phyloP scores from a whole-genome alignment of 495 filamentous ascomycete species.

The Darksidea phi region DNA sequence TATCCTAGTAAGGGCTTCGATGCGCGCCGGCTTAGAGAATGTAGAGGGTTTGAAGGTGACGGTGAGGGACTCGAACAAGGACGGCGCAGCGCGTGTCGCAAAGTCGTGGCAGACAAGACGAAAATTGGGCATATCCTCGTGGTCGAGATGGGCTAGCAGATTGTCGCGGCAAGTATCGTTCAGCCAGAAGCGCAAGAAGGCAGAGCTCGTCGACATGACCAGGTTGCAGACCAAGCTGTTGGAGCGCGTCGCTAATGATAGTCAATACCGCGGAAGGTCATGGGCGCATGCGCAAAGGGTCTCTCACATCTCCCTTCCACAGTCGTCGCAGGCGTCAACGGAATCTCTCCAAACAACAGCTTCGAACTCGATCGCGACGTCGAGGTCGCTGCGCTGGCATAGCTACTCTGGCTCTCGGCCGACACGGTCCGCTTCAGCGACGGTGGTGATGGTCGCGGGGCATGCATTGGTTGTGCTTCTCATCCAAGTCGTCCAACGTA shows the following conservation, averaged over 20 bases:
- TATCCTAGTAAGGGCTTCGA: conserved; percentile 68
- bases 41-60: conserved; percentile 67
- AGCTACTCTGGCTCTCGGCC: conserved; percentile 35
- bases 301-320: conserved; percentile 34
- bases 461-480: conserved; percentile 23
- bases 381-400: conserved; percentile 28
- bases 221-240: conserved; percentile 45
- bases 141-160: conserved; percentile 45
- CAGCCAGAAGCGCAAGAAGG: conserved; percentile 54
- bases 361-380: conserved; percentile 33
- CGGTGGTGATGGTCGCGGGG: conserved; percentile 26
- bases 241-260: conserved; percentile 26
- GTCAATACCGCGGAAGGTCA: conserved; percentile 17
- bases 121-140: conserved; percentile 48
- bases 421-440: conserved; percentile 38
- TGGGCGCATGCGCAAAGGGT: conserved; percentile 12
- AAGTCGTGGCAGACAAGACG: conserved; percentile 57
- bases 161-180: conserved; percentile 47
- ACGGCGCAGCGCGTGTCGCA: conserved; percentile 48
- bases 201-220: conserved; percentile 42
- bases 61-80: conserved; percentile 52
- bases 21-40: conserved; percentile 64
- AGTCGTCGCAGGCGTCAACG: conserved; percentile 34
- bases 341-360: conserved; percentile 47
- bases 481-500: conserved; percentile 15